Conservation (phyloP, 805 yeast species). For the Maudiozyma barnettii region DNA sequence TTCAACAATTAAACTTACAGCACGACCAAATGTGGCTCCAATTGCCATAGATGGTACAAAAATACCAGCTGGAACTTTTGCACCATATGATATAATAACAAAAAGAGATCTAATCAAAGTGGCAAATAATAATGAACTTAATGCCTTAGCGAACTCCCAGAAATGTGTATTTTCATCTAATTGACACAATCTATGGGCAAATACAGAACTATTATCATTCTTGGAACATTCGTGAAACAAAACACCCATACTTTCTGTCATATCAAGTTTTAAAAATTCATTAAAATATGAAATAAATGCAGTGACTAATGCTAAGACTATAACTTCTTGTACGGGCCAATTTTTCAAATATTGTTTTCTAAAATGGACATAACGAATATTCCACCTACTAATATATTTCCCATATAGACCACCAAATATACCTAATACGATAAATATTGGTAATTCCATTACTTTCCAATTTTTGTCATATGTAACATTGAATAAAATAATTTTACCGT, state of each 20-base stretch:
- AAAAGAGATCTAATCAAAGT: conserved; percentile 60
- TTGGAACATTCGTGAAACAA: conserved; percentile 73
- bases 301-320: conserved; percentile 55
- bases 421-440: conserved; percentile 71
- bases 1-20: conserved; percentile 68
- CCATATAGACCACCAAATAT: conserved; percentile 90
- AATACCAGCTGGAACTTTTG: conserved; percentile 95
- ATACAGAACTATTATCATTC: conserved; percentile 19
- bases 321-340: conserved; percentile 55
- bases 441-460: conserved; percentile 83
- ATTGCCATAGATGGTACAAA: conserved; percentile 95
- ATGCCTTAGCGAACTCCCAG: conserved; percentile 25
- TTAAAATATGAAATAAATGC: conserved; percentile 76
- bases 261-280: conserved; percentile 70
- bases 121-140: conserved; percentile 55
- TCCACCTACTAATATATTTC: conserved; percentile 60
- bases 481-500: conserved; percentile 89
- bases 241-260: conserved; percentile 92
- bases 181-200: conserved; percentile 36
- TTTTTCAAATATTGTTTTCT: conserved; percentile 53
- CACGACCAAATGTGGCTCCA: conserved; percentile 90
- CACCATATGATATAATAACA: conserved; percentile 80
- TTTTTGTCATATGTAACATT: conserved; percentile 79
- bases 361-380: conserved; percentile 66
- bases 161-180: conserved; percentile 26